phyloP scores from a whole-genome alignment of 768 basidiomycete species.

The Piloderma croceum region DNA sequence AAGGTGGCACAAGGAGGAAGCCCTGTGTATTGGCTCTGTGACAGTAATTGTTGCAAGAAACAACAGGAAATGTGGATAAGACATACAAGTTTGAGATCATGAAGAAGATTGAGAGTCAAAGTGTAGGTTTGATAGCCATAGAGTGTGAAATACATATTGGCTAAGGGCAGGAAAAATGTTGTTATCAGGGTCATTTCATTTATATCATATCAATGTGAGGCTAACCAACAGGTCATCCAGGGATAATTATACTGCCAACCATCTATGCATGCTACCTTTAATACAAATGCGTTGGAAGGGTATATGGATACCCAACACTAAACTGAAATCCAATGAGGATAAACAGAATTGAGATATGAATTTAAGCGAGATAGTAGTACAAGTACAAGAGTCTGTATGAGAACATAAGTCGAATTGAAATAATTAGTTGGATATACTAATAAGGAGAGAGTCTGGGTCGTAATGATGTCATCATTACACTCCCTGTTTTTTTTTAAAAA shows the following conservation, averaged over 20 bases:
- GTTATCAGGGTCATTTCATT: conserved; percentile 7
- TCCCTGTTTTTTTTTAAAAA: too few species aligned
- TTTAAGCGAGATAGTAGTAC: too few species aligned
- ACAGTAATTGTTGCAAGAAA: neutral
- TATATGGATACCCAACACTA: too few species aligned
- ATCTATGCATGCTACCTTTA: conserved; percentile 44
- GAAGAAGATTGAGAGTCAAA: conserved; percentile 48
- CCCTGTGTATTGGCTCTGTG: conserved; percentile 43
- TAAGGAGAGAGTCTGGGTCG: too few species aligned
- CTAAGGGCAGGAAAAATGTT: too few species aligned
- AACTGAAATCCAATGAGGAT: too few species aligned
- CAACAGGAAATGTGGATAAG: conserved; percentile 19
- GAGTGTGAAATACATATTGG: conserved; percentile 45
- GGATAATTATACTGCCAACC: conserved; percentile 43
- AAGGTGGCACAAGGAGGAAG: conserved; percentile 63
- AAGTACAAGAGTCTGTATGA: too few species aligned
- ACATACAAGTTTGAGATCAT: conserved; percentile 50
- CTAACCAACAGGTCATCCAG: conserved; percentile 30
- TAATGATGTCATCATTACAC: too few species aligned
- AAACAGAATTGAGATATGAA: too few species aligned
- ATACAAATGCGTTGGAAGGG: too few species aligned
- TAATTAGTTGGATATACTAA: too few species aligned
- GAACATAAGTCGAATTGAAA: too few species aligned
- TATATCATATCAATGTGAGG: neutral
- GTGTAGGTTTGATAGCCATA: conserved; percentile 43